phyloP scores from a whole-genome alignment of 2,329 filamentous ascomycete genomes.

The Gaeumannomyces sp. region DNA sequence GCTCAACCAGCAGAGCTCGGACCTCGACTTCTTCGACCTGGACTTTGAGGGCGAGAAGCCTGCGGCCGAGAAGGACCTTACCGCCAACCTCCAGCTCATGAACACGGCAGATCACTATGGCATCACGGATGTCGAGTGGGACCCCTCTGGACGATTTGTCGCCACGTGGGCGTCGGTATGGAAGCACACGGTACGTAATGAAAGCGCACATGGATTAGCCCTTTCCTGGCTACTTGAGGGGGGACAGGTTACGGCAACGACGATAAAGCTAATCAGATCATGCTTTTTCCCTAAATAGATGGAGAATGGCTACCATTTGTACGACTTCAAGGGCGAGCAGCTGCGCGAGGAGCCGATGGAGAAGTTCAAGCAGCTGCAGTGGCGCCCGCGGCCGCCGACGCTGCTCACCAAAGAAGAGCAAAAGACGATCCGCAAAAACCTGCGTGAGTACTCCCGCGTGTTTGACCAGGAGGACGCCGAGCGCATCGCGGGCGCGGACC shows the following conservation, averaged over 20 bases:
- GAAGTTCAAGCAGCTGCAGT: slow-evolving; percentile 96
- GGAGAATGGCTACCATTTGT: slow-evolving; percentile 98
- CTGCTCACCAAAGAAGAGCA: slow-evolving; percentile 95
- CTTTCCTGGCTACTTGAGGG: background rate
- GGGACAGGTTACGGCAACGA: background rate
- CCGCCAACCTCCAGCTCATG: slow-evolving; percentile 92
- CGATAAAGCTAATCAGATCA: background rate
- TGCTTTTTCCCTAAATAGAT: slow-evolving; percentile 50
- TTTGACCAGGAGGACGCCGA: slow-evolving; percentile 96
- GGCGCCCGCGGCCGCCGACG: slow-evolving; percentile 87
- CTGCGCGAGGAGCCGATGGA: slow-evolving; percentile 89
- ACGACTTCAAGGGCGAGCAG: slow-evolving; percentile 88
- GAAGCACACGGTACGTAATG: slow-evolving; percentile 79
- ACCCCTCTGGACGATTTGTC: slow-evolving; percentile 90
- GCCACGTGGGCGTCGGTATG: slow-evolving; percentile 89
- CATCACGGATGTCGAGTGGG: slow-evolving; percentile 96
- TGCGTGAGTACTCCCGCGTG: slow-evolving; percentile 88
- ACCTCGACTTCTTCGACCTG: slow-evolving; percentile 95
- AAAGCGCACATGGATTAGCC: background rate
- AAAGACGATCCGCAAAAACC: slow-evolving; percentile 95
- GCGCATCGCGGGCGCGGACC: slow-evolving; percentile 87
- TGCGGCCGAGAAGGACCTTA: slow-evolving; percentile 87
- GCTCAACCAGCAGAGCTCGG: slow-evolving; percentile 85
- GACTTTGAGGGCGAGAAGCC: slow-evolving; percentile 97
- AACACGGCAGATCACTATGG: slow-evolving; percentile 93